Evolutionary conservation across 2,329 filamentous ascomycete genomes (phyloP).

Genomic region (Herpotrichia juniperi): DNA sequence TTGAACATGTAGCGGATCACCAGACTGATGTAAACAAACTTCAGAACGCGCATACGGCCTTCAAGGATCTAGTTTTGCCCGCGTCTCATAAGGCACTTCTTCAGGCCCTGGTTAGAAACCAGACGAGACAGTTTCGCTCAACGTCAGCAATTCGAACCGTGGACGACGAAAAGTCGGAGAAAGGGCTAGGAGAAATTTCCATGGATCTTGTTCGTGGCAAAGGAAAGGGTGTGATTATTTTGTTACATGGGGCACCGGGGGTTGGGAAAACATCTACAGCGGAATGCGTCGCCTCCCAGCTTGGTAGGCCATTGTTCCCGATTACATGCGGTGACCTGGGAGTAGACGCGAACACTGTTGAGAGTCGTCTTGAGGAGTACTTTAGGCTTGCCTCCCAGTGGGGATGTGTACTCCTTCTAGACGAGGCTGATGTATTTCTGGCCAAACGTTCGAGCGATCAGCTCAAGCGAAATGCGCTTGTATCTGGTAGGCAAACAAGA

Average conservation of each 20-base stretch:
- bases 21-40: neutral
- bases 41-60: neutral
- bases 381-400: constrained; percentile 54
- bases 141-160: no score
- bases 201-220: neutral
- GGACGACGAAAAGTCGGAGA: no score
- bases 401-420: constrained; percentile 57
- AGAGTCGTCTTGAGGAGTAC: constrained; percentile 50
- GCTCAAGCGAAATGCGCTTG: constrained; percentile 22
- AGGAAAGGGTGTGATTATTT: constrained; percentile 56
- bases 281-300: constrained; percentile 41
- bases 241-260: constrained; percentile 56
- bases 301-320: neutral
- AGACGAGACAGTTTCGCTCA: neutral
- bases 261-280: constrained; percentile 55
- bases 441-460: constrained; percentile 18
- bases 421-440: constrained; percentile 51
- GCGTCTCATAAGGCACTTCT: no score
- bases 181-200: no score
- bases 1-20: neutral
- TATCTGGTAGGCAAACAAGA: constrained; percentile 23
- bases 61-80: neutral
- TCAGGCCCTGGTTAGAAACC: no score
- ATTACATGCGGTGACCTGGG: constrained; percentile 48
- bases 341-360: constrained; percentile 46